Percentiles rank a stretch among this genome's conserved stretches.
Conservation (phyloP, 2,329 filamentous ascomycete genomes). For the Neonectria magnoliae region DNA sequence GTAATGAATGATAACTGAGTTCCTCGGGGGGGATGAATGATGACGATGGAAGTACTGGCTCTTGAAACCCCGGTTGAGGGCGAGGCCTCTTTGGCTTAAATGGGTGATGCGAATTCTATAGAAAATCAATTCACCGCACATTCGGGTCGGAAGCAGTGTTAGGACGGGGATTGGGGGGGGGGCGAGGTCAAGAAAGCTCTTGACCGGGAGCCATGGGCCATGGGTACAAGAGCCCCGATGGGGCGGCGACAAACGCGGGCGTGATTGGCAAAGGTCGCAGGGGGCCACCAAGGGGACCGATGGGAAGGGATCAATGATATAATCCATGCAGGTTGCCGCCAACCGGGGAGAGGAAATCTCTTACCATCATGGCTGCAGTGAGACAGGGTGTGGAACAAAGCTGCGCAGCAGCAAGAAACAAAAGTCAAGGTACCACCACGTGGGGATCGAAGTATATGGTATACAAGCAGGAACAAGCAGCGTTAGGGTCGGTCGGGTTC, state of each 20-base stretch:
- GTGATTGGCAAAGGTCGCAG: constrained; percentile 41
- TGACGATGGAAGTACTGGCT: constrained; percentile 35
- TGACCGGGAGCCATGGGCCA: constrained; percentile 43
- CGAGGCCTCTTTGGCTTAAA: constrained; percentile 45
- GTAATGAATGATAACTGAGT: constrained; percentile 38
- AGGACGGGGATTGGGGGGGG: constrained; percentile 37
- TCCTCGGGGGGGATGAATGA: constrained; percentile 34
- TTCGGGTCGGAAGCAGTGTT: constrained; percentile 39
- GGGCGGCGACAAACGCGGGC: constrained; percentile 33
- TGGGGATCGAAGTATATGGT: constrained; percentile 48
- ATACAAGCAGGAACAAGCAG: constrained; percentile 48
- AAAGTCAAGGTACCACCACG: constrained; percentile 50
- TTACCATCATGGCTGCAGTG: constrained; percentile 61
- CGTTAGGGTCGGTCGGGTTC: constrained; percentile 42
- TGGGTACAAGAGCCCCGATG: constrained; percentile 41
- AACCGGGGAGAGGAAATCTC: constrained; percentile 51
- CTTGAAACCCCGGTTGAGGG: constrained; percentile 39
- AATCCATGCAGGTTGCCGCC: constrained; percentile 57
- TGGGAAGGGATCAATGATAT: constrained; percentile 53
- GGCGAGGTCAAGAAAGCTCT: constrained; percentile 41
- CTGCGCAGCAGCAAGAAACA: constrained; percentile 44
- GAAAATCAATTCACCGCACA: constrained; percentile 54
- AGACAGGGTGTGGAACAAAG: constrained; percentile 48
- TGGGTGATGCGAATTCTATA: constrained; percentile 45
- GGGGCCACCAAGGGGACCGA: constrained; percentile 42